phyloP scores from a whole-genome alignment of 2,329 filamentous ascomycete genomes.

The Apiospora saccharicola region DNA sequence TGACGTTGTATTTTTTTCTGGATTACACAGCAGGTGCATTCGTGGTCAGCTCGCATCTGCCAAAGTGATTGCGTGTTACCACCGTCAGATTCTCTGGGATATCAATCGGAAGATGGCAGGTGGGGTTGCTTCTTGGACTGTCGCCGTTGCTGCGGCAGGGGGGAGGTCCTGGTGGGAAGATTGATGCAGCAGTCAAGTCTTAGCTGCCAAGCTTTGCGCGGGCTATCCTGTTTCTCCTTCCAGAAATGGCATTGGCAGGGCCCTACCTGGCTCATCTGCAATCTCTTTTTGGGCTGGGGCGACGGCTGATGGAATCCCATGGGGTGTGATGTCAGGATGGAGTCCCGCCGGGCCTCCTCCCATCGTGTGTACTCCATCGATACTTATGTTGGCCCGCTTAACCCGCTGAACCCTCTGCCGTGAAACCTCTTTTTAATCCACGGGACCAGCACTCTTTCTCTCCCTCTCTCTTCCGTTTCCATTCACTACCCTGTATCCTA shows the following conservation, averaged over 20 bases:
- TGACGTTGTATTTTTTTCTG: not conserved
- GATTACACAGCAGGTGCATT: not conserved
- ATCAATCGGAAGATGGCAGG: conserved; percentile 15
- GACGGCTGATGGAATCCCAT: not conserved
- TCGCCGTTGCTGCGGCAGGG: conserved; percentile 1
- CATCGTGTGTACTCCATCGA: conserved; percentile 10
- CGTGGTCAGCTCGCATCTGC: not conserved
- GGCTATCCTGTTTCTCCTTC: conserved; percentile 18
- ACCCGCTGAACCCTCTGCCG: conserved; percentile 8
- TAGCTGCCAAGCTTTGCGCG: conserved; percentile 9
- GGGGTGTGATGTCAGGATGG: conserved; percentile 22
- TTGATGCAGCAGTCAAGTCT: not conserved
- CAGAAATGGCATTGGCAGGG: conserved; percentile 11
- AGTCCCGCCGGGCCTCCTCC: conserved; percentile 18
- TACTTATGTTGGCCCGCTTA: conserved; percentile 6
- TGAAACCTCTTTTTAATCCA: conserved; percentile 18
- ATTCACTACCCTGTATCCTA: not conserved
- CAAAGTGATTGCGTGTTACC: not conserved
- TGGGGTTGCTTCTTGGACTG: not conserved
- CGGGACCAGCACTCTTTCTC: not conserved
- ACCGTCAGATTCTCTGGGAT: not conserved
- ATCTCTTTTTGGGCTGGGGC: conserved; percentile 15
- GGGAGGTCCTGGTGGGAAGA: not conserved
- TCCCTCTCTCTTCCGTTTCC: not conserved
- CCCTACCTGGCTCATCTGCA: conserved; percentile 8